These are phyloP conservation scores for Arthrobotrys musiformis DNA, from an alignment of 2,329 filamentous ascomycete genomes.

Conservation along the genomic window DNA sequence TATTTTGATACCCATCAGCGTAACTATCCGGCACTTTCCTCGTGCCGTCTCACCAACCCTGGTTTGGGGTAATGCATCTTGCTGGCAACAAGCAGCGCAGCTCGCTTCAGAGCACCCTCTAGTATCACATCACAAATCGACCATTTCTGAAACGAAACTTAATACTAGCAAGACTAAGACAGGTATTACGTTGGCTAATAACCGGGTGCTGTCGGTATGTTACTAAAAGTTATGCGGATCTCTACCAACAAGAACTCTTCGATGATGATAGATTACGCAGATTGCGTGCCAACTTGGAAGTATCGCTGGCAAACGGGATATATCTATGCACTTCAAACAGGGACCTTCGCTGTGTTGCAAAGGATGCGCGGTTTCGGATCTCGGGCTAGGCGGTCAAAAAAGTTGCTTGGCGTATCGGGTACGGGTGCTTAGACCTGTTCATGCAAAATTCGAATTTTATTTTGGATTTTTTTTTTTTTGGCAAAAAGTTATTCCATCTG, in stretches of 20 bases:
- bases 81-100: constrained; percentile 12
- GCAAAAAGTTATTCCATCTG: neutral
- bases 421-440: neutral
- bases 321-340: constrained; percentile 7
- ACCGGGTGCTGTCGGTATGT: neutral
- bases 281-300: constrained; percentile 5
- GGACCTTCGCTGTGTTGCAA: constrained; percentile 13
- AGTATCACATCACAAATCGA: constrained; percentile 16
- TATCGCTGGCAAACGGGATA: neutral
- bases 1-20: neutral
- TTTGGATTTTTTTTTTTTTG: neutral
- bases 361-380: constrained; percentile 35
- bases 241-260: neutral
- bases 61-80: constrained; percentile 19
- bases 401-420: neutral
- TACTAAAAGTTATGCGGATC: neutral
- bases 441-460: neutral
- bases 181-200: constrained; percentile 11
- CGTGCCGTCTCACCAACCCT: constrained; percentile 24
- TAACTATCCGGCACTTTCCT: constrained; percentile 18
- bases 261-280: neutral
- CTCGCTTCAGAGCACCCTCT: constrained; percentile 11
- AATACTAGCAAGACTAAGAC: neutral
- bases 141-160: constrained; percentile 6
- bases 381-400: neutral